These are phyloP conservation scores for Lachancea sp. DNA, from an alignment of 805 yeast species.

Conservation along the genomic window DNA sequence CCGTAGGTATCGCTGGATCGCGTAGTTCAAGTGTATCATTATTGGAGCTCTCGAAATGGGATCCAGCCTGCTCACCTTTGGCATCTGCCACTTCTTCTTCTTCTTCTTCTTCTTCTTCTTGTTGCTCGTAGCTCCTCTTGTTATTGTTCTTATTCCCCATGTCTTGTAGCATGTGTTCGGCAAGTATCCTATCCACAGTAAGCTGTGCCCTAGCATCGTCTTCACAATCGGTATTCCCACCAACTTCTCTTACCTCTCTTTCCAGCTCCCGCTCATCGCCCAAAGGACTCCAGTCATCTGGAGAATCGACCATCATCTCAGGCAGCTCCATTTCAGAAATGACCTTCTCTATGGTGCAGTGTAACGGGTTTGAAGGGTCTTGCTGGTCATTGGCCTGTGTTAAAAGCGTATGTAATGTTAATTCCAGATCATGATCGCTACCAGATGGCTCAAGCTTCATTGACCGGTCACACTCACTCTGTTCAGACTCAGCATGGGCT, in stretches of 20 bases:
- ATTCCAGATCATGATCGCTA: conserved; percentile 15
- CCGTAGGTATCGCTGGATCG: conserved; percentile 4
- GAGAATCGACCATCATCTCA: conserved; percentile 6
- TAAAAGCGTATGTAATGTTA: conserved; percentile 20
- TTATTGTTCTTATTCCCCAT: background rate
- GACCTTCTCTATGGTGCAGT: conserved; percentile 10
- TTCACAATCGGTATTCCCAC: background rate
- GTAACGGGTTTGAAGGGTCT: conserved; percentile 5
- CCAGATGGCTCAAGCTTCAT: conserved; percentile 1
- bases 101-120: background rate
- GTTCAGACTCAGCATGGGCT: background rate
- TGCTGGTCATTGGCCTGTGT: conserved; percentile 13
- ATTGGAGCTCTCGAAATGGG: background rate
- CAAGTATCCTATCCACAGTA: conserved; percentile 9
- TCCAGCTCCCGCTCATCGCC: conserved; percentile 1
- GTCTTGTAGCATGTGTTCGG: conserved; percentile 3
- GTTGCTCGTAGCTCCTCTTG: conserved; percentile 1
- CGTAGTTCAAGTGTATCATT: background rate
- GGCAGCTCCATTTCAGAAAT: conserved; percentile 13
- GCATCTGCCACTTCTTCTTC: background rate
- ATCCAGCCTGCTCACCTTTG: background rate
- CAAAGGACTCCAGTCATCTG: conserved; percentile 3
- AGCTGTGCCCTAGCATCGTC: conserved; percentile 1
- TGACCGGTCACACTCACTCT: background rate
- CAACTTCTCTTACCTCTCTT: background rate